phyloP scores from a whole-genome alignment of 2,329 filamentous ascomycete genomes.

The Alternaria brassicae region DNA sequence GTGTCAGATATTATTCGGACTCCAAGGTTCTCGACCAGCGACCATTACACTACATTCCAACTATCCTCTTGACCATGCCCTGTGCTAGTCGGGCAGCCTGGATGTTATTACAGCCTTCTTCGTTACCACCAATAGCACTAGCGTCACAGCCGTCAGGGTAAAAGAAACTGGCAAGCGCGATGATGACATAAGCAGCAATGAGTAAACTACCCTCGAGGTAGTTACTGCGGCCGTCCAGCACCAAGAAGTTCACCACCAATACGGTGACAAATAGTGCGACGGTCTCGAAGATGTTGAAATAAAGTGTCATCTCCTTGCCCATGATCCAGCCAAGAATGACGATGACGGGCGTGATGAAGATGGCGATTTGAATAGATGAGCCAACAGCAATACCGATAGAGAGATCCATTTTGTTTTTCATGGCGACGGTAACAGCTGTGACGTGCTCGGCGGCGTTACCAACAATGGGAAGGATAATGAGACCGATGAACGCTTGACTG shows the following conservation, averaged over 20 bases:
- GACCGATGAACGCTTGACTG: slow-evolving; percentile 77
- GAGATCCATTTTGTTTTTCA: slow-evolving; percentile 86
- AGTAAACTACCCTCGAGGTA: slow-evolving; percentile 80
- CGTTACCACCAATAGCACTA: slow-evolving; percentile 55
- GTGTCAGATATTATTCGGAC: slow-evolving; percentile 4
- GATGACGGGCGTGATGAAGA: slow-evolving; percentile 79
- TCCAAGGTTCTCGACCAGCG: background rate
- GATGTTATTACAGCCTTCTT: slow-evolving; percentile 22
- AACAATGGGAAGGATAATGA: slow-evolving; percentile 83
- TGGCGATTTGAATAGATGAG: slow-evolving; percentile 78
- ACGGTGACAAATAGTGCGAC: slow-evolving; percentile 82
- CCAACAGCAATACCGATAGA: slow-evolving; percentile 82
- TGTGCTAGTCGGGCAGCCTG: slow-evolving; percentile 17
- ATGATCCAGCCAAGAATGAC: slow-evolving; percentile 82
- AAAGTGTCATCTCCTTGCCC: slow-evolving; percentile 71
- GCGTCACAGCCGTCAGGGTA: slow-evolving; percentile 54
- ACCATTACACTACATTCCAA: slow-evolving; percentile 17
- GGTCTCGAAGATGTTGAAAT: slow-evolving; percentile 68
- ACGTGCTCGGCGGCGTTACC: slow-evolving; percentile 84
- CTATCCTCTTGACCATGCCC: slow-evolving; percentile 29
- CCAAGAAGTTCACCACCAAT: slow-evolving; percentile 84
- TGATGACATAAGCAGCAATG: slow-evolving; percentile 80
- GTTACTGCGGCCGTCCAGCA: slow-evolving; percentile 81
- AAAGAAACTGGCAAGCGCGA: slow-evolving; percentile 65
- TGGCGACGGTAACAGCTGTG: slow-evolving; percentile 78